Base-by-base conservation (phyloP, 78 protist species). In the Pigoraptor vietnamica region DNA sequence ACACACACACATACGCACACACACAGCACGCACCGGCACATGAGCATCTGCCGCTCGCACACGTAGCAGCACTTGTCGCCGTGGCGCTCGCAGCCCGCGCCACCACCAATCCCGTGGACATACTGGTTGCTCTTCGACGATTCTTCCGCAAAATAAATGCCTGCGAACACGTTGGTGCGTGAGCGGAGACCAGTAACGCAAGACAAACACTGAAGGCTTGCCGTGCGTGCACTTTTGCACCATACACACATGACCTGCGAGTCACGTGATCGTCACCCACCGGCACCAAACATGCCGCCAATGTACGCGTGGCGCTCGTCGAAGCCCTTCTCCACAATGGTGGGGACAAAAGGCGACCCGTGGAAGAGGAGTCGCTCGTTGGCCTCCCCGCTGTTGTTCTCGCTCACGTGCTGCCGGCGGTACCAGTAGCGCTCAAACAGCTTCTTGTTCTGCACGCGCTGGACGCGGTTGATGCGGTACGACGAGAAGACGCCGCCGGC, bases 241-340 rank as follows among this genome's bases (percentile, higher is more conserved):
- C 67, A 48, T 14, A 48, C 67, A 48, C 67, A 48, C 67, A 48
- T n/a, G n/a, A n/a, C n/a, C n/a, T n/a, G n/a, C n/a, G n/a, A n/a
- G n/a, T n/a, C n/a, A n/a, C n/a, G n/a, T n/a, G n/a, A n/a, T n/a
- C n/a, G n/a, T n/a, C 67, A 48, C 67, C 29, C 33, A 81, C 86
- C 86, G 9, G 86, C 86, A 32, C 86, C 86, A 81, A 81, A 81
- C 86, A 81, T 81, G 14, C 86, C 86, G 86, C 86, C 86, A 81
- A 81, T 81, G 86, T 81, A 81, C 35, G 86, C 86, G n/a, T 81
- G 86, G 14, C 86, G 86, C 33, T 81, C 86, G 86, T 81, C 86
- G 14, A 81, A 81, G 86, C 86, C 86, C 33, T 32, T 23, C 21
- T 81, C 86, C 36, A 81, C 86, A 81, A 81, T 81, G 86, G 36